A percentile compares a stretch with the other conserved stretches of the same genome.
These are phyloP conservation scores for Boeremia exigua DNA, from an alignment of 2,329 filamentous ascomycete species.

Conservation along the genomic window DNA sequence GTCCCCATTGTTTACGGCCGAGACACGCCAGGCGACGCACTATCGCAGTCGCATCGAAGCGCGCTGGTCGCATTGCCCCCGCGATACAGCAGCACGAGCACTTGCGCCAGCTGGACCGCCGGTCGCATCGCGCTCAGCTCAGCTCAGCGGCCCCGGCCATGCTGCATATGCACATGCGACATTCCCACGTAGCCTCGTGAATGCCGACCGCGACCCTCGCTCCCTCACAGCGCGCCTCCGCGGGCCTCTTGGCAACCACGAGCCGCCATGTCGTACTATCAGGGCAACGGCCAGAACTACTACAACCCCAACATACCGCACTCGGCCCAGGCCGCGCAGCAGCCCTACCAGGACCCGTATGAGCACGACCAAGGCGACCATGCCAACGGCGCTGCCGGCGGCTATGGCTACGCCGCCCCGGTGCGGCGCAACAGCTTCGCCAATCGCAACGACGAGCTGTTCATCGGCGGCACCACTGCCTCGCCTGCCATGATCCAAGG, in stretches of 20 bases:
- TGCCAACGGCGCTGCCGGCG: constrained; percentile 54
- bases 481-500: constrained; percentile 38
- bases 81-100: neutral
- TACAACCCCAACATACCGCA: constrained; percentile 52
- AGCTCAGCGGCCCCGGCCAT: constrained; percentile 40
- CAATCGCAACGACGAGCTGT: constrained; percentile 65
- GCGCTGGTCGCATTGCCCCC: constrained; percentile 18
- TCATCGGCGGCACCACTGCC: constrained; percentile 55
- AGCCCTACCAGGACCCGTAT: constrained; percentile 46
- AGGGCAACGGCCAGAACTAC: constrained; percentile 60
- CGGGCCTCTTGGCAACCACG: constrained; percentile 17
- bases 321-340: constrained; percentile 47
- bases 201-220: constrained; percentile 36
- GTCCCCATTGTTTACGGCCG: constrained; percentile 6
- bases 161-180: constrained; percentile 44
- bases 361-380: constrained; percentile 78
- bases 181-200: constrained; percentile 45
- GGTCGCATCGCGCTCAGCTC: constrained; percentile 18
- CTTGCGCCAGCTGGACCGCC: constrained; percentile 18
- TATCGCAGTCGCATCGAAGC: constrained; percentile 15
- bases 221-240: constrained; percentile 23
- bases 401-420: constrained; percentile 46
- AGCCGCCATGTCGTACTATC: constrained; percentile 61
- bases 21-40: constrained; percentile 19
- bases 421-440: constrained; percentile 46